phyloP scores from a whole-genome alignment of 2,329 filamentous ascomycete genomes.

The Aspergillus jensenii region DNA sequence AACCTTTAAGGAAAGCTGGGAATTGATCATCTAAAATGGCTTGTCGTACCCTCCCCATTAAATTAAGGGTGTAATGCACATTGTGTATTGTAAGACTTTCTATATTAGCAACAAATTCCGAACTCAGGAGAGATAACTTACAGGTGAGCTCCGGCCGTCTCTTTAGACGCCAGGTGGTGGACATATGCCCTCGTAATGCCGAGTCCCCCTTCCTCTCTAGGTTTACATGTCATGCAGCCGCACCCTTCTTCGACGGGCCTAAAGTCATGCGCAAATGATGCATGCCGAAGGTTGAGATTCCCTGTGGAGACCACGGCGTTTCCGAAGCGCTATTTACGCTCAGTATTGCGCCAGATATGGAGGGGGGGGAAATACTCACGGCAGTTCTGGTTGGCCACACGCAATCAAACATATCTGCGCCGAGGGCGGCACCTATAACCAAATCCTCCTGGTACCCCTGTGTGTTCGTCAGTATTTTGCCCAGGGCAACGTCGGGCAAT shows the following conservation, averaged over 20 bases:
- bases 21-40: slow-evolving; percentile 80
- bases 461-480: slow-evolving; percentile 16
- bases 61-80: slow-evolving; percentile 82
- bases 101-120: slow-evolving; percentile 13
- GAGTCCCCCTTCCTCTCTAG: slow-evolving; percentile 66
- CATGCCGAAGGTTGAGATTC: slow-evolving; percentile 79
- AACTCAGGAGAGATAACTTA: slow-evolving; percentile 26
- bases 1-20: slow-evolving; percentile 72
- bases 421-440: slow-evolving; percentile 87
- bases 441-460: slow-evolving; percentile 92
- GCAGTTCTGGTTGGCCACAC: slow-evolving; percentile 98
- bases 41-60: slow-evolving; percentile 74
- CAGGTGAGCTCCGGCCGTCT: slow-evolving; percentile 84
- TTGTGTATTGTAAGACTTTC: slow-evolving; percentile 84
- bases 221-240: slow-evolving; percentile 73
- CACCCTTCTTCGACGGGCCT: slow-evolving; percentile 80
- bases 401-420: slow-evolving; percentile 99
- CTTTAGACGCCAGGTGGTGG: slow-evolving; percentile 88
- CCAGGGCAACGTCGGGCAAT: background rate
- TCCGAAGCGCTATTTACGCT: slow-evolving; percentile 67
- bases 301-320: slow-evolving; percentile 84
- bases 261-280: slow-evolving; percentile 76
- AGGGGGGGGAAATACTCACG: slow-evolving; percentile 39
- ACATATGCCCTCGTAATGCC: slow-evolving; percentile 86
- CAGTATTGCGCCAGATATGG: background rate